Conservation (phyloP, 2,329 filamentous ascomycete genomes). For the Xylaria polymorpha region DNA sequence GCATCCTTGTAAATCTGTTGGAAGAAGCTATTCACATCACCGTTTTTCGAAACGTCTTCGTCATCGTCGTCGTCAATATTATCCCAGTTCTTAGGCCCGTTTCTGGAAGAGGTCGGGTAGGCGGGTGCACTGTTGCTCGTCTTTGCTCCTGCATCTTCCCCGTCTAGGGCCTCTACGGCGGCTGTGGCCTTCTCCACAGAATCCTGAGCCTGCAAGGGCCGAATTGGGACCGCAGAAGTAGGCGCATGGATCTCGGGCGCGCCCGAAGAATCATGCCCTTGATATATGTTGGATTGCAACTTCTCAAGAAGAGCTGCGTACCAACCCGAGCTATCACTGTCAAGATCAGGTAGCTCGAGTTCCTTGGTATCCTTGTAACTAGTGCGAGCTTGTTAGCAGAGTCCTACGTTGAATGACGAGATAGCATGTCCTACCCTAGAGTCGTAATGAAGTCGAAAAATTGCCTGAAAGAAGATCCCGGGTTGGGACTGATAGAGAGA, state of each 20-base stretch:
- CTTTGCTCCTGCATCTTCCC: constrained; percentile 27
- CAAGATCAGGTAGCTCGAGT: constrained; percentile 39
- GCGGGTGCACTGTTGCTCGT: constrained; percentile 56
- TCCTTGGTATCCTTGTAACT: constrained; percentile 42
- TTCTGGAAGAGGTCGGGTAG: constrained; percentile 89
- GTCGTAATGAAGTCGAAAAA: constrained; percentile 41
- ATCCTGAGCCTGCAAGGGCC: constrained; percentile 18
- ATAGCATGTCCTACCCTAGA: constrained; percentile 41
- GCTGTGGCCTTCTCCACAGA: constrained; percentile 32
- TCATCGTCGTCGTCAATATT: constrained; percentile 68
- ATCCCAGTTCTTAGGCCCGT: constrained; percentile 93
- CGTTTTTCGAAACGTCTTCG: constrained; percentile 68
- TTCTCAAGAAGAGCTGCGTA: constrained; percentile 42
- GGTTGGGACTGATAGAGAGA: constrained; percentile 37
- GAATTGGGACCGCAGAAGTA: constrained; percentile 26
- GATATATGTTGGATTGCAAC: constrained; percentile 43
- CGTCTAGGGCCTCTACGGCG: not conserved
- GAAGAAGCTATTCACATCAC: constrained; percentile 84
- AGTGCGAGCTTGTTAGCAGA: constrained; percentile 29
- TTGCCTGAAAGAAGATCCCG: constrained; percentile 34
- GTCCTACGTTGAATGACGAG: not conserved
- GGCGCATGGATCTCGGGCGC: constrained; percentile 6
- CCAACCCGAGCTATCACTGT: constrained; percentile 40
- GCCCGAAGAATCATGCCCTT: constrained; percentile 16
- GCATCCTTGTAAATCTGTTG: constrained; percentile 85